A percentile compares a stretch with the other conserved stretches of the same genome.
These are phyloP conservation scores for Antrodiella citrinella DNA, from an alignment of 768 basidiomycete genomes.

Conservation along the genomic window DNA sequence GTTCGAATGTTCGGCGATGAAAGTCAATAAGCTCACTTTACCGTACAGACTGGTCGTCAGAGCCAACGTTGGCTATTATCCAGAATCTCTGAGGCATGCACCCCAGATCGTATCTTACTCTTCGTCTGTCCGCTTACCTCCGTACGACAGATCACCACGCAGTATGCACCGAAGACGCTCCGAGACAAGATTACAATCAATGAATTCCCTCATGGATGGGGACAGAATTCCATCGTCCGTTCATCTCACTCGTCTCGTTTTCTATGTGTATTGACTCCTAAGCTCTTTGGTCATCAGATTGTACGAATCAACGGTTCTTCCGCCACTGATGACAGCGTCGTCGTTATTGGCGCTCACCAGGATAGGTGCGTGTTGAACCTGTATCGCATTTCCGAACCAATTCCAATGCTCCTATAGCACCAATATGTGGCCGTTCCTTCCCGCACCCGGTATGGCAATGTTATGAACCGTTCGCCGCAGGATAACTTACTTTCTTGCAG, in stretches of 20 bases:
- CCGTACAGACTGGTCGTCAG: slow-evolving; percentile 57
- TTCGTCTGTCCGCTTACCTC: neutral
- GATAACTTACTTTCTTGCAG: slow-evolving; percentile 26
- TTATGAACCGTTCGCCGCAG: slow-evolving; percentile 9
- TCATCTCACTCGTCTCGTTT: neutral
- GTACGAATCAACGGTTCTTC: slow-evolving; percentile 70
- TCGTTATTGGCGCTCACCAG: slow-evolving; percentile 76
- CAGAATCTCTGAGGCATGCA: slow-evolving; percentile 62
- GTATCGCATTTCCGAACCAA: slow-evolving; percentile 1
- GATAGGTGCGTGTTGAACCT: slow-evolving; percentile 46
- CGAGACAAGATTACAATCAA: slow-evolving; percentile 49
- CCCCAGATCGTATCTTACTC: slow-evolving; percentile 2
- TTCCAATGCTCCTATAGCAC: slow-evolving; percentile 35
- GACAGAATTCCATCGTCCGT: slow-evolving; percentile 71
- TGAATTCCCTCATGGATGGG: slow-evolving; percentile 79
- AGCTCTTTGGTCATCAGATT: slow-evolving; percentile 45
- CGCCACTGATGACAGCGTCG: slow-evolving; percentile 45
- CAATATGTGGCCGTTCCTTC: slow-evolving; percentile 70
- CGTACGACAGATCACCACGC: slow-evolving; percentile 46
- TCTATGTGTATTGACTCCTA: slow-evolving; percentile 9
- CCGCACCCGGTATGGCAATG: slow-evolving; percentile 55
- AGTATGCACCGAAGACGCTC: slow-evolving; percentile 52
- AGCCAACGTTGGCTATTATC: slow-evolving; percentile 73
- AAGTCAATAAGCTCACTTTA: neutral
- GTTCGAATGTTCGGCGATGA: neutral